Evolutionary conservation across 2,329 filamentous ascomycete species (phyloP), one percentile per base, ranked within the genome.

Genomic region (Phoma herbarum): DNA sequence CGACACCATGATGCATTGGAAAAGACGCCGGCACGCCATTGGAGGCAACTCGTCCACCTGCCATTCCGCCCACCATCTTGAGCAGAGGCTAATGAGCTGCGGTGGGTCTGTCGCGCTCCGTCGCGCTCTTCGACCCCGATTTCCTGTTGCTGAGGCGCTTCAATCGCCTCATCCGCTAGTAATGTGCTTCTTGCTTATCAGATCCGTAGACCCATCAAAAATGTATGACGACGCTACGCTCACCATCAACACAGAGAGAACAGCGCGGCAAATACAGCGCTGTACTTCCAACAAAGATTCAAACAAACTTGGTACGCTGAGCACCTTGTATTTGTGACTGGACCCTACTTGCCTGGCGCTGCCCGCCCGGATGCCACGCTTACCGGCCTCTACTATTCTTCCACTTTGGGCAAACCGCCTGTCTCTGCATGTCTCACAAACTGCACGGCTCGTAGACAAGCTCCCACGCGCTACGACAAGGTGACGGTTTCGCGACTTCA

Each of bases 221-320:
- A 68, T 67, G 62, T 61, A 67, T 68, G 65, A 69, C 63, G 66
- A 62, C 59, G 52, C 58, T 43, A 41, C 23, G 25, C 43, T 55
- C 31, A 52, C 54, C 48, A 57, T 44, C 59, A 52, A 59, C 52
- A 51, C 55, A 52, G 41, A 53, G 52, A 61, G 33, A 41, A 60
- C 51, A 53, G 51, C 59, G 39, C 33, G 33, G 46, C 45, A 44
- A 46, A 52, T 35, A 33, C 33, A 39, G 23, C 41, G 31, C 48
- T 59, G 51, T 43, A 58, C 29, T 46, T 28, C 26, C 45, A 51
- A 47, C 33, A 12, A 37, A 33, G 26, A 26, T 46, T 35, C 12
- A 16, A 43, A 48, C 9, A 35, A 11, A 14, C 6, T 6, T 29
- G 41, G 18, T 12, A 35, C 33, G 25, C 35, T 33, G 29, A 26